Evolutionary conservation across 257 asterid genomes (phyloP), one percentile per base, ranked within the genome.

Genomic region (Scutellaria minor): DNA sequence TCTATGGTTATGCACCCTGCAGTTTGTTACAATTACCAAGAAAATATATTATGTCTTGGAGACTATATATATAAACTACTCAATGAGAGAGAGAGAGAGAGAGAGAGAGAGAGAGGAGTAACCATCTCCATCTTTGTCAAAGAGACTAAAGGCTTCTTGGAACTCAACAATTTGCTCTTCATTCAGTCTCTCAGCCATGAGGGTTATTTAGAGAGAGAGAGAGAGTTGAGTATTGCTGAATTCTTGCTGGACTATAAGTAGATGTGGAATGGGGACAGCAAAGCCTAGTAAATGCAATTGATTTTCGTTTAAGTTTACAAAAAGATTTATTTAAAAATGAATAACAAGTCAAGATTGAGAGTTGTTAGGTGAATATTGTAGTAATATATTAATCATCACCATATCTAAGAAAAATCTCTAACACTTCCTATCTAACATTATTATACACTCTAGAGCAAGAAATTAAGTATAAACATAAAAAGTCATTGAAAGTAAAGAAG

Each of bases 81-180:
- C 37, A 31, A 31, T 31, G 37, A 31, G 37, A 31, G 37, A 31
- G 37, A 31, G 37, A 40, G 6, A 27, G 8, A 6, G 4, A 4
- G 41, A 42, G 8, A 31, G 39, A 62, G 35, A 2, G 6, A 12
- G 62, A 18, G 18, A 18, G 18, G 4, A 70, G 70, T 39, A 5
- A 82, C 86, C 86, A 72, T 82, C 83, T 72, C 86, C 86, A 82
- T 82, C 83, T 78, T 78, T 78, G 75, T 82, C 86, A 68, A 82
- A 78, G 1, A 82, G 79, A 20, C 83, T 75, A 70, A 82, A 82
- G 77, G 86, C 86, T 63, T 82, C 86, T 7, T 64, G 65, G 40
- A 82, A 68, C 54, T 81, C 83, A 27, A 68, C 72, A 67, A 82
- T 82, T 27, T 78, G 86, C 13, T 75, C 83, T 63, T 74, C 72